Evolutionary conservation across 2,329 filamentous ascomycete species (phyloP), one percentile per base, ranked within the genome.

Genomic region (Colletotrichum tropicale): DNA sequence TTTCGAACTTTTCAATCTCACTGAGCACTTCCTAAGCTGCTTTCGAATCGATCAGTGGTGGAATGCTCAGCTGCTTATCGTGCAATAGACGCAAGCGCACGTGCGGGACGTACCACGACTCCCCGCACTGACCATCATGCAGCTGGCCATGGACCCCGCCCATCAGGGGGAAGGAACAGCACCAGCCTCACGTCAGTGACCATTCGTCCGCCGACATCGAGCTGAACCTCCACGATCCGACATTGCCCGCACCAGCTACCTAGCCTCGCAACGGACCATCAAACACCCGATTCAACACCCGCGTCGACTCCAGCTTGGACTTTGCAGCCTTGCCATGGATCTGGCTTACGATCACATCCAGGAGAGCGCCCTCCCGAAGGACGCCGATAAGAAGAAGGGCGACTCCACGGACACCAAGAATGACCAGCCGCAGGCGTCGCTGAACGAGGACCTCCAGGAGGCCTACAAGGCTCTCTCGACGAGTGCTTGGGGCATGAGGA

Each of bases 281-380:
- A 15, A 64, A 69, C 12, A 43, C 21, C 32, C 70, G 13, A 56
- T 7, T 56, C 24, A 67, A 65, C 18, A 52, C 18, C 58, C 43
- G 18, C 26, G 43, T 64, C 43, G 18, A 36, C 18, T 65, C 34
- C 16, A 67, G 70, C 62, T 72, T 48, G 64, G 43, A 66, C 48
- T 38, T 21, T 8, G 13, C 34, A 67, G 58, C 58, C 43, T 69
- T 52, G 74, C 78, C 78, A 98, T 99, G 97, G 97, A 99, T 91
- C 90, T 98, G 82, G 96, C 96, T 60, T 99, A 98, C 90, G 97
- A 99, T 83, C 96, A 98, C 85, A 98, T 98, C 81, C 93, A 95
- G 83, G 95, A 98, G 87, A 93, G 97, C 84, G 91, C 92, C 67
- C 90, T 95, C 77, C 88, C 91, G 52, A 90, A 92, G 80, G 88